A percentile compares a stretch with the other conserved stretches of the same genome.
Evolutionary conservation across 192 early-diverging fungal genomes (phyloP).

Genomic region (Phycomyces blakesleeanus): DNA sequence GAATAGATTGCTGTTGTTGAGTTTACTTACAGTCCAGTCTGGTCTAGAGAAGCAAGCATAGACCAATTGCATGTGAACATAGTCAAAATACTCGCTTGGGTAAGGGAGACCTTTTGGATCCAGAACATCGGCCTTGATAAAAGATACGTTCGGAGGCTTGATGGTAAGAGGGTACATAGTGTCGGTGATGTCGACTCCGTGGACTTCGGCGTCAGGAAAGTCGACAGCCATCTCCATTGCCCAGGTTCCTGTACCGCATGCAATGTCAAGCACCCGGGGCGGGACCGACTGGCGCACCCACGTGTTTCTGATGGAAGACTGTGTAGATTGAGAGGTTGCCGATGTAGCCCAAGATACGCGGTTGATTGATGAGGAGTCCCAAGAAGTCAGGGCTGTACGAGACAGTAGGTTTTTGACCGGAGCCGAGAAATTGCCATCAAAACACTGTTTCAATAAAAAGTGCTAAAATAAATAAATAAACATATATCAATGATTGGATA

Average conservation of each 20-base stretch:
- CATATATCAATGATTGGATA: background rate
- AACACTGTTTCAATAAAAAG: conserved; percentile 21
- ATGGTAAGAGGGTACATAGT: conserved; percentile 28
- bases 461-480: conserved; percentile 8
- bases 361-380: background rate
- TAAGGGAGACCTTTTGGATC: background rate
- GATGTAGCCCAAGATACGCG: background rate
- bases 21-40: conserved; percentile 17
- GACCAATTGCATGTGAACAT: conserved; percentile 23
- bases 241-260: conserved; percentile 21
- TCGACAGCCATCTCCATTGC: conserved; percentile 39
- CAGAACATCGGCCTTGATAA: conserved; percentile 16
- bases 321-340: background rate
- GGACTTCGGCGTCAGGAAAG: conserved; percentile 27
- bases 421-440: conserved; percentile 22
- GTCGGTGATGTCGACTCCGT: conserved; percentile 32
- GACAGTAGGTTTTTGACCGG: conserved; percentile 11
- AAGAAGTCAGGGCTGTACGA: background rate
- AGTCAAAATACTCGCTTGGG: conserved; percentile 24
- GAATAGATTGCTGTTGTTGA: background rate
- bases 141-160: conserved; percentile 23
- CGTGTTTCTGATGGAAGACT: background rate
- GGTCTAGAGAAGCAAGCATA: conserved; percentile 17
- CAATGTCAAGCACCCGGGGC: conserved; percentile 1
- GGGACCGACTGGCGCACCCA: conserved; percentile 1